These are phyloP conservation scores for Phytophthora tentaculata DNA, from an alignment of 352 stramenopile genomes.

Conservation along the genomic window DNA sequence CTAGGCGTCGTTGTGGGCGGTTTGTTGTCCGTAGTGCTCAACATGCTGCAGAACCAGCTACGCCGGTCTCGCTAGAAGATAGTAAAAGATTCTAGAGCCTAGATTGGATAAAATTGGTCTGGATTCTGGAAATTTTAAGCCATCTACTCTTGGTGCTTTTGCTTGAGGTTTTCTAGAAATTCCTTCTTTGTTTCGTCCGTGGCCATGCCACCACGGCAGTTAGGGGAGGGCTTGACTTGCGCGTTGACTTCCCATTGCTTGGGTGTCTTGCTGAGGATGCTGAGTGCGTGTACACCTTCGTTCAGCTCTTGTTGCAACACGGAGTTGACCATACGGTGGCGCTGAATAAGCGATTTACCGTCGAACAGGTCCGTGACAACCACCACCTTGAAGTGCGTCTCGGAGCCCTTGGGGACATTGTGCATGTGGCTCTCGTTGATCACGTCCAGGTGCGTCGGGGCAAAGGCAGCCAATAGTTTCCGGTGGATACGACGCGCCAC, in stretches of 20 bases:
- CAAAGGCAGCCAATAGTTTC: constrained; percentile 70
- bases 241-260: constrained; percentile 86
- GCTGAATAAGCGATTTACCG: constrained; percentile 83
- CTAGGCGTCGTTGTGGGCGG: constrained; percentile 70
- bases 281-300: constrained; percentile 93
- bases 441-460: constrained; percentile 82
- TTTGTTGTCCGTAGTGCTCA: constrained; percentile 75
- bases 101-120: constrained; percentile 10
- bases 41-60: constrained; percentile 69
- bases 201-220: constrained; percentile 76
- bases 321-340: constrained; percentile 93
- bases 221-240: constrained; percentile 66
- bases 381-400: constrained; percentile 98
- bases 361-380: constrained; percentile 93
- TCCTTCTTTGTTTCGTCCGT: constrained; percentile 72
- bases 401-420: constrained; percentile 92
- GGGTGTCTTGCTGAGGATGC: constrained; percentile 94
- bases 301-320: constrained; percentile 88
- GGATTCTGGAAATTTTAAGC: constrained; percentile 7
- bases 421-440: constrained; percentile 96
- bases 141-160: constrained; percentile 24
- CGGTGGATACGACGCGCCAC: constrained; percentile 67
- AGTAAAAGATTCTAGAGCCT: neutral
- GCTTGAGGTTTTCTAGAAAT: constrained; percentile 52
- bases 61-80: constrained; percentile 38